Evolutionary conservation across 192 early-diverging fungal species (phyloP), one percentile per base, ranked within the genome.

Genomic region (Phlyctochytrium bullatum): DNA sequence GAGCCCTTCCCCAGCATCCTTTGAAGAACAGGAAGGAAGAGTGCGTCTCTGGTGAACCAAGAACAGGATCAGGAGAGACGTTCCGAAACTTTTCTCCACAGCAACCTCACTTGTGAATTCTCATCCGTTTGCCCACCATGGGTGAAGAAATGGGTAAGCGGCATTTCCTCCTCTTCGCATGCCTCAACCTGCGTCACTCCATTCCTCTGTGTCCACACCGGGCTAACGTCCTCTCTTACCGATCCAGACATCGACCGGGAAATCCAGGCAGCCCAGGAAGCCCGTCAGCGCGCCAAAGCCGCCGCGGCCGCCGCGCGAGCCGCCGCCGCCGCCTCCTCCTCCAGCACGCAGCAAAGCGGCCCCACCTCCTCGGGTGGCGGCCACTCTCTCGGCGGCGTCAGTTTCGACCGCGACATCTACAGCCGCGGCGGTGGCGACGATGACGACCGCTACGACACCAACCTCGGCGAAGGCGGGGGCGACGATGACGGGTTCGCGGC

Each of bases 391-490:
- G 25, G 27, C 25, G 16, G 27, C 16, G 10, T 27, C 57, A 50
- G 36, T 24, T 29, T 68, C 24, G 62, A 59, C 64, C 74, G 84
- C 75, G 92, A 92, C 67, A 88, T 80, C n/a, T 90, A 93, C 67
- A 71, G 90, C 25, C 90, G 90, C 68, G 86, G 78, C 40, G 56
- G 59, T 30, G 34, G 29, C 3, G 71, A 73, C 1, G 78, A 78
- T 50, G 83, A 88, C 65, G 86, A 83, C 2, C 87, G 81, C 24
- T 94, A 90, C 77, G 85, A 86, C 35, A 87, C 77, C 20, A 86
- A 88, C 0, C 82, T 80, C 2, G 73, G 73, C 61, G 81, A 79
- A 52, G 83, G 78, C 30, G 78, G 79, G 20, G 84, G 83, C 30
- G 87, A 88, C 34, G 87, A 83, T 30, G 76, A 74, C 17, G 66